Evolutionary conservation across 805 yeast genomes (phyloP), one percentile per base, ranked within the genome.

Genomic region (Wickerhamiella qilinensis): DNA sequence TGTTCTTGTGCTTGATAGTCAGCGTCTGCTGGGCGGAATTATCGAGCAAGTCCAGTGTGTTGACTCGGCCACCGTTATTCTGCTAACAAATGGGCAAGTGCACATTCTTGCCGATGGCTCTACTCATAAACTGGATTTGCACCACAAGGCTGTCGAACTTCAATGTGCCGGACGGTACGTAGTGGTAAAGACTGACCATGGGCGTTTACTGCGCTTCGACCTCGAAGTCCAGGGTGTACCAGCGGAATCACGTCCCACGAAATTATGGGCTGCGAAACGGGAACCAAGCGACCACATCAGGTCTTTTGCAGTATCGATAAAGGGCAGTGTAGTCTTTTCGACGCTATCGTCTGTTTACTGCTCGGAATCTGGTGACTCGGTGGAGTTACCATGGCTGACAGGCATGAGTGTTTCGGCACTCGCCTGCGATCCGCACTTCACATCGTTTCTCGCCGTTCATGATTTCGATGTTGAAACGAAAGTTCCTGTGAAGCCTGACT

Each of bases 271-370:
- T 1, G 33, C 44, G 5, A 35, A 45, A 6, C 33, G 37, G 18
- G 21, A 30, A n/a, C 28, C 43, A 3, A 32, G 34, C 30, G 51
- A 47, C 27, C 35, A 25, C 14, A 36, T 46, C 1, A 4, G 19
- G 0, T 9, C 43, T 8, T 50, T 46, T 28, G 51, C 46, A 20
- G 37, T 49, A 7, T 36, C 44, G 4, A 49, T 42, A 8, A 40
- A 37, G 16, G 54, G 54, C 12, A 16, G 20, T 0, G 48, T 38
- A 11, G 39, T 50, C 2, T 35, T 50, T 1, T 40, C 49, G 14
- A 50, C 54, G 1, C 32, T 21, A 20, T n/a, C 45, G 3, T 40
- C 44, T n/a, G 43, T 43, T 4, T 47, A 44, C 30, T 38, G 38
- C 9, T 37, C 46, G 35, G 46, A 46, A 15, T 46, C 42, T 2